phyloP scores from a whole-genome alignment of 306 rosid genomes.

The Lupinus albus region DNA sequence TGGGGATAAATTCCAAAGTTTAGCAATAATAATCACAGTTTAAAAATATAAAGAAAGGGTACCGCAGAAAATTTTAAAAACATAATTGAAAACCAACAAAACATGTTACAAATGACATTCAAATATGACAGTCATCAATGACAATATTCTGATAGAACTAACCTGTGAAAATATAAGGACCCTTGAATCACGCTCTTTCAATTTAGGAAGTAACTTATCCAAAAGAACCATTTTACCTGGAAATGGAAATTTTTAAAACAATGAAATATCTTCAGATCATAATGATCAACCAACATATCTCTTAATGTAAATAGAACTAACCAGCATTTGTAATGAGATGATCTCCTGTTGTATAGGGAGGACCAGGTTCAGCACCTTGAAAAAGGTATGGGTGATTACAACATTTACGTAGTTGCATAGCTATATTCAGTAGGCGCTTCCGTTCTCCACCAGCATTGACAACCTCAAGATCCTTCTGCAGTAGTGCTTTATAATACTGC shows the following conservation, averaged over 20 bases:
- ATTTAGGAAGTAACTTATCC: constrained; percentile 96
- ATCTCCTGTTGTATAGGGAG: constrained; percentile 95
- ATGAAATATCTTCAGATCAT: constrained; percentile 2
- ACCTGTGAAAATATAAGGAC: constrained; percentile 90
- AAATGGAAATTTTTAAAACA: constrained; percentile 12
- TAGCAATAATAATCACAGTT: neutral
- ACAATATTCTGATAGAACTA: constrained; percentile 34
- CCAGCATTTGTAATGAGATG: constrained; percentile 95
- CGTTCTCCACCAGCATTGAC: constrained; percentile 99
- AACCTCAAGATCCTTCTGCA: constrained; percentile 99
- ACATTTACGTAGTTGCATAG: constrained; percentile 98
- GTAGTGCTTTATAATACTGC: constrained; percentile 83
- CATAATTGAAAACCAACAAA: constrained; percentile 24
- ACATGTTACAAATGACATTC: constrained; percentile 26
- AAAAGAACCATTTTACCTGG: constrained; percentile 98
- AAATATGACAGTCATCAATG: neutral
- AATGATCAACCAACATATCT: constrained; percentile 30
- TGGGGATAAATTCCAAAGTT: constrained; percentile 35
- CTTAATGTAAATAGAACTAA: constrained; percentile 39
- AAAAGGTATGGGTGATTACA: constrained; percentile 98
- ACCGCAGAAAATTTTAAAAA: constrained; percentile 1
- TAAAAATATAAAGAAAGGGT: neutral
- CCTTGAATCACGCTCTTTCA: constrained; percentile 98
- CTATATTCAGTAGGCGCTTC: constrained; percentile 92
- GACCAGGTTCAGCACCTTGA: constrained; percentile 99